A percentile compares a stretch with the other conserved stretches of the same genome.
Conservation (phyloP, 495 filamentous ascomycete species). For the Gamarada debralockiae region DNA sequence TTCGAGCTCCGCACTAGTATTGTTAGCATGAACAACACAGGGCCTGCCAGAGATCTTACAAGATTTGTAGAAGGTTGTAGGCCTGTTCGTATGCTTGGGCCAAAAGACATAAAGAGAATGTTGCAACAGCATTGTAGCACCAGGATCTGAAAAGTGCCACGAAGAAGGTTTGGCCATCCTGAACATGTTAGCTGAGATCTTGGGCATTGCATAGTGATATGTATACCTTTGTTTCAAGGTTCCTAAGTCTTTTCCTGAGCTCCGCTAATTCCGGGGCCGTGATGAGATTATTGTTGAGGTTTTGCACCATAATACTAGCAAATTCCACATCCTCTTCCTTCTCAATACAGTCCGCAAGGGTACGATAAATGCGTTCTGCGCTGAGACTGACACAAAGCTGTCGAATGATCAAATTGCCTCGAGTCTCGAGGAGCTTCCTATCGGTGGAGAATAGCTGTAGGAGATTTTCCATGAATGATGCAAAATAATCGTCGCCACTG, state of each 20-base stretch:
- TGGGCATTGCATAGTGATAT: too few relatives aligned
- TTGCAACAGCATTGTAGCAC: slow-evolving; percentile 98
- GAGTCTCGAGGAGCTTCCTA: slow-evolving; percentile 80
- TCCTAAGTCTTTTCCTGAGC: slow-evolving; percentile 82
- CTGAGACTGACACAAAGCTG: slow-evolving; percentile 91
- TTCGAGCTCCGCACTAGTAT: slow-evolving; percentile 81
- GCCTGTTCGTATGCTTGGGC: slow-evolving; percentile 99
- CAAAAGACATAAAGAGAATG: slow-evolving; percentile 91
- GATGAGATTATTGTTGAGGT: slow-evolving; percentile 98
- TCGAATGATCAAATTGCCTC: slow-evolving; percentile 94
- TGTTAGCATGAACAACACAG: slow-evolving; percentile 31
- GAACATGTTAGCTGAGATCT: slow-evolving; percentile 21
- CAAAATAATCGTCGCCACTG: slow-evolving; percentile 95
- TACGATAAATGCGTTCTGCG: slow-evolving; percentile 93
- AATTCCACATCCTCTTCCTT: slow-evolving; percentile 99
- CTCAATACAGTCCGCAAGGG: slow-evolving; percentile 92
- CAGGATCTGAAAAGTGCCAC: slow-evolving; percentile 91
- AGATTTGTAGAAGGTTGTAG: slow-evolving; percentile 93
- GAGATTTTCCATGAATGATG: slow-evolving; percentile 96
- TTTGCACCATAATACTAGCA: slow-evolving; percentile 99
- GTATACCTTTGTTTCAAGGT: slow-evolving; percentile 76
- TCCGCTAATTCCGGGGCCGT: slow-evolving; percentile 94
- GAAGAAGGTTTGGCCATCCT: slow-evolving; percentile 95
- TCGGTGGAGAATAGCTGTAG: slow-evolving; percentile 95
- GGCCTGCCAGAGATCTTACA: slow-evolving; percentile 51